Evolutionary conservation across 148 eudicot genomes (phyloP).

Genomic region (Nepenthes mirabilis): DNA sequence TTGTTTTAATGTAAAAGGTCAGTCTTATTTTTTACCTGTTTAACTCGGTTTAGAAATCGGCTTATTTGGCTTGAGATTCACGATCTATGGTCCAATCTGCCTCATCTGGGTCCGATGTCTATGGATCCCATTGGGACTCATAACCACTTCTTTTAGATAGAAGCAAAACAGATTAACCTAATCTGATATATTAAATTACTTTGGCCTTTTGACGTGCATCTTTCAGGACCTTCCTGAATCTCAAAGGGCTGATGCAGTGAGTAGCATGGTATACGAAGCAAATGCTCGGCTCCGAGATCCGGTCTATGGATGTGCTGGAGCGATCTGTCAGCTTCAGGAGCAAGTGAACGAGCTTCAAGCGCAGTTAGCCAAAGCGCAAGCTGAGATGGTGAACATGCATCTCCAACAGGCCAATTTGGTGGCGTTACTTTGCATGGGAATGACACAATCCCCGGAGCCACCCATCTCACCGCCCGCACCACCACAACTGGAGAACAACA

Average conservation of each 20-base stretch:
- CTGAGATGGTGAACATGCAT: conserved; percentile 32
- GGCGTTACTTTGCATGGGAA: conserved; percentile 29
- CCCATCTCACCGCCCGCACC: not conserved
- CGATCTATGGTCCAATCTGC: no score
- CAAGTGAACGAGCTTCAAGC: conserved; percentile 46
- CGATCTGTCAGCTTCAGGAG: conserved; percentile 42
- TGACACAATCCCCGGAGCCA: not conserved
- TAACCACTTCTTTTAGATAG: no score
- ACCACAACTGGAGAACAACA: conserved; percentile 3
- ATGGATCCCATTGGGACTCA: no score
- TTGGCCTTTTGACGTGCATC: no score
- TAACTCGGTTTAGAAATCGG: no score
- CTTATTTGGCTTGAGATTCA: no score
- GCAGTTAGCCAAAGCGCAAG: conserved; percentile 35
- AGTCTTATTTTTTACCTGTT: not conserved
- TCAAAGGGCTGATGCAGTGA: conserved; percentile 48
- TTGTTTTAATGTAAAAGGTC: no score
- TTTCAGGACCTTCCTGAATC: conserved; percentile 38
- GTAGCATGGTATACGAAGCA: conserved; percentile 62
- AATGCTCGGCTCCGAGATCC: conserved; percentile 44
- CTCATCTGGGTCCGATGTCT: no score
- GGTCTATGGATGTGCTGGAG: conserved; percentile 37
- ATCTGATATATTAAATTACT: no score
- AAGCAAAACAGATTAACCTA: no score
- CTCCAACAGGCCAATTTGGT: conserved; percentile 31